phyloP scores from a whole-genome alignment of 2,329 filamentous ascomycete genomes.

The Aspergillus sp. region DNA sequence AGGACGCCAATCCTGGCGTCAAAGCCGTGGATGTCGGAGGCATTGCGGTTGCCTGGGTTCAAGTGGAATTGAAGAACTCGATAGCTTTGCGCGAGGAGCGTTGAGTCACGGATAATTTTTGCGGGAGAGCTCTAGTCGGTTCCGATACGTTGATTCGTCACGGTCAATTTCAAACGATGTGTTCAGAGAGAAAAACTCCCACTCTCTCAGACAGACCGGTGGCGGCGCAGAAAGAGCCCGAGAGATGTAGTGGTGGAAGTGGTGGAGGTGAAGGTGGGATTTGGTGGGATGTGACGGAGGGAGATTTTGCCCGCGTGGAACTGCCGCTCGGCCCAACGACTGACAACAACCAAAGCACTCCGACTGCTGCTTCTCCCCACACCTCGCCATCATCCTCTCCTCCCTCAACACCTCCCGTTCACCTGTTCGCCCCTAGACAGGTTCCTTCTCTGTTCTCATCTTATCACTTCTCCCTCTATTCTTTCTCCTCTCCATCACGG shows the following conservation, averaged over 20 bases:
- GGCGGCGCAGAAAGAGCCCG: neutral
- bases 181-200: neutral
- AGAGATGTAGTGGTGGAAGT: neutral
- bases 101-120: conserved; percentile 1
- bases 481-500: neutral
- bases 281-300: conserved; percentile 18
- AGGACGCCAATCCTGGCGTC: conserved; percentile 74
- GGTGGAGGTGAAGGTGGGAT: conserved; percentile 15
- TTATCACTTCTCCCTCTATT: conserved; percentile 2
- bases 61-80: neutral
- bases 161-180: no score
- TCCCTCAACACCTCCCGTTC: conserved; percentile 3
- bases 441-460: neutral
- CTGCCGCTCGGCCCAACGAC: conserved; percentile 11
- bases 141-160: neutral
- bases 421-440: conserved; percentile 5
- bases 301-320: conserved; percentile 19
- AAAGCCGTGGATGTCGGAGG: conserved; percentile 55
- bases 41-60: conserved; percentile 44
- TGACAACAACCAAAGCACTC: conserved; percentile 4
- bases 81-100: conserved; percentile 5
- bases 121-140: neutral
- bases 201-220: neutral
- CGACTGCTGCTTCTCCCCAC: conserved; percentile 9
- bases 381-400: conserved; percentile 10